Base-by-base conservation (phyloP, 768 basidiomycete genomes). In the Candolleomyces eurysporus region DNA sequence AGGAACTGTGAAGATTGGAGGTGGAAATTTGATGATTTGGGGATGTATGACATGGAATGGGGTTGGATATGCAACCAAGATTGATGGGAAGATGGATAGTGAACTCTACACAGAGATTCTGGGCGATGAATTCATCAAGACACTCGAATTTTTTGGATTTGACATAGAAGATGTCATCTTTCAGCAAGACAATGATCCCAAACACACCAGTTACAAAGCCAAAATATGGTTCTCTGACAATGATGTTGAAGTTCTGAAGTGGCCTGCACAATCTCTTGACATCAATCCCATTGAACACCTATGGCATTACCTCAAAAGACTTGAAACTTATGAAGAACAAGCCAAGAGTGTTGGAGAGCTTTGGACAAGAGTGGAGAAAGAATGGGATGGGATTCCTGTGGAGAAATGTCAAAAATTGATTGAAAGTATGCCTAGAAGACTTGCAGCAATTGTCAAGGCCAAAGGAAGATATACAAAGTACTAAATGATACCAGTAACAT, bases 11-110 rank as follows among this genome's bases (percentile, higher is more conserved):
- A 70, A 72, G 62, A 57, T 60, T 67, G 69, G 70, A 53, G 68
- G 67, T 16, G 69, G 68, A 43, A 65, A 57, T 61, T 32, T 70
- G 19, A 71, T 72, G 68, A 56, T 72, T 14, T 72, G 67, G 72
- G 68, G 69, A 21, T 73, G 69, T 61, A 69, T 72, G 48, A 45
- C 50, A 4, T 67, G 59, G 63, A 31, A 71, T 36, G 68, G 70
- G 32, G 48, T 64, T 21, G 72, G 71, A 32, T 31, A 48, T 45
- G 48, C 61, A 42, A 22, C n/a, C 26, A 26, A 51, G n/a, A 61
- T 72, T 61, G 58, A 71, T 30, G 69, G 69, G 16, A 67, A n/a
- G 1, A 71, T 71, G 70, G 49, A 68, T 67, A 65, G 60, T 11
- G 54, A 53, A 22, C 61, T 58, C 21, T 72, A 71, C 48, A 30